Conservation (phyloP, 78 protist species). For the Dictyostelium firmibasis region DNA sequence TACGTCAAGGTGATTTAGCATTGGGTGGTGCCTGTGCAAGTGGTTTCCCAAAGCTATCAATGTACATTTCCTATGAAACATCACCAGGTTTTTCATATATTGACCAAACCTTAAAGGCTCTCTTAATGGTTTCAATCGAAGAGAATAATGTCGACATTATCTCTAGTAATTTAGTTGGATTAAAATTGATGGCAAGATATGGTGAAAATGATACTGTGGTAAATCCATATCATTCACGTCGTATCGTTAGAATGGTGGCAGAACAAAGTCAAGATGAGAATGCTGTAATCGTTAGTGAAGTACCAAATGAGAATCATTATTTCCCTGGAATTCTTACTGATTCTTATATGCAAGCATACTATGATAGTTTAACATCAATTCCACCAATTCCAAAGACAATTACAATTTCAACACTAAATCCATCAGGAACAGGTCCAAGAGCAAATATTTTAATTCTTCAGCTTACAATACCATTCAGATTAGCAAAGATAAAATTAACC, state of each 20-base stretch:
- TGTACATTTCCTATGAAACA: constrained; percentile 6
- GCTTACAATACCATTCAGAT: not conserved
- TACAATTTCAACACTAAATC: constrained; percentile 8
- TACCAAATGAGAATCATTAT: constrained; percentile 69
- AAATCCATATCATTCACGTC: constrained; percentile 47
- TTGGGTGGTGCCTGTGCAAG: constrained; percentile 61
- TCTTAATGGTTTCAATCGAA: constrained; percentile 27
- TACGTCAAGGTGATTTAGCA: constrained; percentile 30
- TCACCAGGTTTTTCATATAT: constrained; percentile 31
- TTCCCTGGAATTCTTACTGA: constrained; percentile 69
- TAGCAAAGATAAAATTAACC: constrained; percentile 8
- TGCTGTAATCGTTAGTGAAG: constrained; percentile 17
- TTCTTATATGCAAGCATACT: constrained; percentile 2
- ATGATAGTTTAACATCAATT: not conserved
- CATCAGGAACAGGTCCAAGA: constrained; percentile 19
- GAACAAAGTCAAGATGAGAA: constrained; percentile 8
- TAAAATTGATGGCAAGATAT: constrained; percentile 43
- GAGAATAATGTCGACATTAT: constrained; percentile 29
- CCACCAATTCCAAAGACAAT: constrained; percentile 32
- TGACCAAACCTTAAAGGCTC: constrained; percentile 24
- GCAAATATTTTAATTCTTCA: constrained; percentile 55
- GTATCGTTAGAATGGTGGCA: constrained; percentile 23
- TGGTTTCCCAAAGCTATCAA: constrained; percentile 39
- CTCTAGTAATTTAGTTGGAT: constrained; percentile 25
- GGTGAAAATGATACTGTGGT: constrained; percentile 47